Evolutionary conservation across 2,329 filamentous ascomycete species (phyloP).

Genomic region (Sarocladium oryzae): DNA sequence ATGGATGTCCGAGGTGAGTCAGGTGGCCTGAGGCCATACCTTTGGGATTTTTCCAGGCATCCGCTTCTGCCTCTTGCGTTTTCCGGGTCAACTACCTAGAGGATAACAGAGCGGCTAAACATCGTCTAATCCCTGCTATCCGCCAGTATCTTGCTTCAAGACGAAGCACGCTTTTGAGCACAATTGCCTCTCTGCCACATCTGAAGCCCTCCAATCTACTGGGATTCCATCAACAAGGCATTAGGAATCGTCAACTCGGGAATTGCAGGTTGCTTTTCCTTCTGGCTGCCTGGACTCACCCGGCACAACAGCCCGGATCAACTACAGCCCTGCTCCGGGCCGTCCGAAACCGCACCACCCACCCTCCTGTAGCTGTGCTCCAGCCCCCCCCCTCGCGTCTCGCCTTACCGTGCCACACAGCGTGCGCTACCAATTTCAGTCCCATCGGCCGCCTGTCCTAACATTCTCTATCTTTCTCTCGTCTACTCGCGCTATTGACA

Average conservation of each 20-base stretch:
- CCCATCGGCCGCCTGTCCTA: slow-evolving; percentile 28
- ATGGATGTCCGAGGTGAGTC: neutral
- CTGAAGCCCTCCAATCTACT: neutral
- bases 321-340: neutral
- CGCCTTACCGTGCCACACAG: slow-evolving; percentile 20
- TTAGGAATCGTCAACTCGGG: neutral
- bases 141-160: neutral
- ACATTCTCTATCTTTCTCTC: slow-evolving; percentile 24
- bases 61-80: neutral
- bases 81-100: neutral
- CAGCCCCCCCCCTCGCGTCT: slow-evolving; percentile 11
- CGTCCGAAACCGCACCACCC: slow-evolving; percentile 12
- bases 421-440: slow-evolving; percentile 37
- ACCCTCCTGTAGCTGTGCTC: slow-evolving; percentile 15
- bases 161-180: neutral
- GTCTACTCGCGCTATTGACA: slow-evolving; percentile 13
- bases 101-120: neutral
- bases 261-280: neutral
- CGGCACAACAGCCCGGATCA: slow-evolving; percentile 3
- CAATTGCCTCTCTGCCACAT: neutral
- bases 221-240: neutral
- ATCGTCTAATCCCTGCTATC: slow-evolving; percentile 3
- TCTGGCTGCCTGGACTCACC: neutral
- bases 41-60: neutral
- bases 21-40: slow-evolving; percentile 5